Base-by-base conservation (phyloP, 768 basidiomycete species). In the Baorangia bicolor region DNA sequence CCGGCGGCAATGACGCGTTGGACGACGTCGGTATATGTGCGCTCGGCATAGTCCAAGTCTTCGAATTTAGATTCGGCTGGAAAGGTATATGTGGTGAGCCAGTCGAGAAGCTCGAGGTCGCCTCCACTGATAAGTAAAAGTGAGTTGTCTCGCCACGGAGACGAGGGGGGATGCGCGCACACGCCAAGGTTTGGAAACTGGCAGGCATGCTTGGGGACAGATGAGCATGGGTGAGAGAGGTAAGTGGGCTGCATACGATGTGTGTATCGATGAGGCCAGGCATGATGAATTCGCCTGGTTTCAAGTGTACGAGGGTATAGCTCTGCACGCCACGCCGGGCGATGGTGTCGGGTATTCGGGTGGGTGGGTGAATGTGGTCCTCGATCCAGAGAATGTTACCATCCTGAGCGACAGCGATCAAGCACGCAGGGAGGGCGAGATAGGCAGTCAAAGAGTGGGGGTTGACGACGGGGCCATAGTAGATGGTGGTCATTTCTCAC, bases 211-310 rank as follows among this genome's bases (percentile, higher is more conserved):
- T 76, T 45, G 20, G 44, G 27, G 21, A 27, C 4, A n/a, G 49
- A 25, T 55, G 57, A 56, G 49, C 1, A 21, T 13, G 43, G 47
- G 21, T 3, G 37, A 5, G 23, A 11, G 25, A 18, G 14, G 16
- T 3, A 35, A 23, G 23, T 4, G 25, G 10, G 27, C 16, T 31
- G 69, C 87, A 67, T 66, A 94, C 94, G 33, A 88, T 91, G 72
- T 96, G 94, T 30, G 94, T 96, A 76, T 97, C 94, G 51, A 95
- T 76, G 69, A 96, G 84, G 4, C 94, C 94, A 7, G 94, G 94
- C 65, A 92, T 82, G 53, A 96, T 64, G 66, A 94, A 94, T 59
- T 86, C 77, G 16, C 83, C 83, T 3, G 77, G 69, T 12, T 69
- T 70, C 44, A 86, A 65, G n/a, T 53, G 53, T 10, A 80, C 65